These are phyloP conservation scores for Dicorynia guianensis DNA, from an alignment of 306 rosid species.

Conservation along the genomic window DNA sequence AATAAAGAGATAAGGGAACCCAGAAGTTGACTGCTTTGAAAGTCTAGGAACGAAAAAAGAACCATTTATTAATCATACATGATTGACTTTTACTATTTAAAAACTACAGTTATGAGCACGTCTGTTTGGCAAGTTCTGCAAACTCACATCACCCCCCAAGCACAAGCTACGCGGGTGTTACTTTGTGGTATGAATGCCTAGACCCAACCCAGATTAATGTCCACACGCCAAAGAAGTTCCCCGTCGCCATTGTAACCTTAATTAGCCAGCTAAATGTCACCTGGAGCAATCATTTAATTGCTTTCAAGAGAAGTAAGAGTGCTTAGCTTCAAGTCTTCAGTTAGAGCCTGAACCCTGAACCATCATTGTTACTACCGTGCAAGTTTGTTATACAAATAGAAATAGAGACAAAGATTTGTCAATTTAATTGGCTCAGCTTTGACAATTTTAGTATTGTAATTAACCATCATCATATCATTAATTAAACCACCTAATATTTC, in stretches of 20 bases:
- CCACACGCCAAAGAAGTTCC: no score
- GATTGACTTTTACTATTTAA: slow-evolving; percentile 31
- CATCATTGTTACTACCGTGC: no score
- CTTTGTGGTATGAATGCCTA: slow-evolving; percentile 34
- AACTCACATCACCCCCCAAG: no score
- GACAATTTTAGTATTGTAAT: no score
- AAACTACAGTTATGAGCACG: slow-evolving; percentile 3
- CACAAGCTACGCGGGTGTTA: slow-evolving; percentile 33
- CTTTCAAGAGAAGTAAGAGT: slow-evolving; percentile 35
- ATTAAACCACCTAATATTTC: no score
- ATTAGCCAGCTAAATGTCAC: slow-evolving; percentile 28
- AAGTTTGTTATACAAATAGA: no score
- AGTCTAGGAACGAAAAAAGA: neutral
- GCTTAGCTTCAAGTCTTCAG: neutral
- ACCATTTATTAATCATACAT: no score
- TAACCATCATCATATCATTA: no score
- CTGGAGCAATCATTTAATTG: slow-evolving; percentile 37
- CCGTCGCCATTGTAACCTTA: neutral
- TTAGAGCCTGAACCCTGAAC: neutral
- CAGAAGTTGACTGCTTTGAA: slow-evolving; percentile 21
- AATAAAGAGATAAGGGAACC: neutral
- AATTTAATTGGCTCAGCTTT: no score
- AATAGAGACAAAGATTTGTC: no score
- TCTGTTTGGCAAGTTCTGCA: neutral
- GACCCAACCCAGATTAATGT: neutral